Base-by-base conservation (phyloP, 305 asterid species). In the Coffea humblotiana region DNA sequence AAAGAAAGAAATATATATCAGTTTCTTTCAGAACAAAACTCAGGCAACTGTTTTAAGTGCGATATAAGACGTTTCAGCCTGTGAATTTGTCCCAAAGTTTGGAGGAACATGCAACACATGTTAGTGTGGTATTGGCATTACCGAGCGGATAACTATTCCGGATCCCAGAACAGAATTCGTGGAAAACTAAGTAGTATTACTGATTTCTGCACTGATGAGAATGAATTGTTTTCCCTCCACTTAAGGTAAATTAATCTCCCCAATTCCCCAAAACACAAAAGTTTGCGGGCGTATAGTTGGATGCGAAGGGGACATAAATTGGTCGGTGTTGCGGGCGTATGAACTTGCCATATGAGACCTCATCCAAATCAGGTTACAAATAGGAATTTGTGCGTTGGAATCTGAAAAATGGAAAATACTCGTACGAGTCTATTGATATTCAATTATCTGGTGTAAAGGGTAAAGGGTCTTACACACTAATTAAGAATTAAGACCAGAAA, bases 61-160 rank as follows among this genome's bases (percentile, higher is more conserved):
- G 18, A 5, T 61, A 51, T 37, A 61, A 48, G 47, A 8, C 2
- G 29, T 54, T 77, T 66, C 65, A 19, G 32, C 43, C 64, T 65
- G 60, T n/a, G 21, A 49, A 6, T 27, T 80, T 54, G 83, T 80
- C 79, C 58, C 45, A 25, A 69, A 25, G 12, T 18, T 52, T 23
- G 40, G 40, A 47, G 37, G 47, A 32, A 19, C 37, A 40, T 74
- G 74, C 75, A 64, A 21, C 19, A n/a, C 27, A 0, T 25, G 27
- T 25, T 25, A 27, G 29, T 73, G 32, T 43, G 77, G 51, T 54
- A 52, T 52, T 52, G 40, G 25, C 67, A 23, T 35, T 35, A 35
- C 35, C 54, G n/a, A 70, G 56, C 66, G 65, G 8, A 21, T 60
- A 19, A 40, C 0, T 35, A 23, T 56, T 56, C 51, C 43, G 8